A percentile compares a stretch with the other conserved stretches of the same genome.
Conservation (phyloP, 192 early-diverging fungal species). For the Phlyctochytrium bullatum region DNA sequence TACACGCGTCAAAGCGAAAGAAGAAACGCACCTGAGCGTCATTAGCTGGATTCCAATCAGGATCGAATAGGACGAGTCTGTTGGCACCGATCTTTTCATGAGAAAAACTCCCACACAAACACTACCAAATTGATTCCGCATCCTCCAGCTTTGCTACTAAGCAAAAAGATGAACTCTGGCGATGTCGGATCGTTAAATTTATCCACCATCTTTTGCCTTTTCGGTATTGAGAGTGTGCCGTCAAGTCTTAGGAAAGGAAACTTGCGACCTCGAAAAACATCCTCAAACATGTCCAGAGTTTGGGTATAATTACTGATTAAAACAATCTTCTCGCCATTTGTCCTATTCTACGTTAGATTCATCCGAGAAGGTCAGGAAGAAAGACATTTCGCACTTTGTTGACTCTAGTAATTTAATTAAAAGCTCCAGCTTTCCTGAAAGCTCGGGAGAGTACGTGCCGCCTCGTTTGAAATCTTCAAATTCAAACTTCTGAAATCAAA, state of each 20-base stretch:
- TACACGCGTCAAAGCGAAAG: too few relatives aligned
- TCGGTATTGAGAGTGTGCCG: conserved; percentile 86
- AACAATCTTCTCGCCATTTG: conserved; percentile 91
- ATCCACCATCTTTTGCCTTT: conserved; percentile 94
- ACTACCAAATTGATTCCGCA: conserved; percentile 89
- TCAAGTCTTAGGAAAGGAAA: conserved; percentile 83
- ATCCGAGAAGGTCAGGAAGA: background rate
- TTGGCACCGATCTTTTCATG: conserved; percentile 83
- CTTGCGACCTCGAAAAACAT: conserved; percentile 72
- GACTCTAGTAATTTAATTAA: conserved; percentile 46
- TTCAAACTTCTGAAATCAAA: too few relatives aligned
- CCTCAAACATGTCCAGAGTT: conserved; percentile 91
- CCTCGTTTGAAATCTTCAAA: too few relatives aligned
- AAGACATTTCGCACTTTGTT: conserved; percentile 33
- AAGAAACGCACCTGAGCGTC: conserved; percentile 83
- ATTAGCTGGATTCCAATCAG: conserved; percentile 96
- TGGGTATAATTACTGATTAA: conserved; percentile 99
- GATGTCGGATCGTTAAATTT: conserved; percentile 90
- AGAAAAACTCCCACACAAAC: conserved; percentile 3
- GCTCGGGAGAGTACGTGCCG: conserved; percentile 30
- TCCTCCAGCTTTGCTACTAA: conserved; percentile 97
- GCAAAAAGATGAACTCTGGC: conserved; percentile 87
- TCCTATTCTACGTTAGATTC: conserved; percentile 47
- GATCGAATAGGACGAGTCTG: conserved; percentile 89
- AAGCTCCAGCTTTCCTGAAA: conserved; percentile 85